phyloP scores from a whole-genome alignment of 192 early-diverging fungal species.

The Backusella parvicylindrica region DNA sequence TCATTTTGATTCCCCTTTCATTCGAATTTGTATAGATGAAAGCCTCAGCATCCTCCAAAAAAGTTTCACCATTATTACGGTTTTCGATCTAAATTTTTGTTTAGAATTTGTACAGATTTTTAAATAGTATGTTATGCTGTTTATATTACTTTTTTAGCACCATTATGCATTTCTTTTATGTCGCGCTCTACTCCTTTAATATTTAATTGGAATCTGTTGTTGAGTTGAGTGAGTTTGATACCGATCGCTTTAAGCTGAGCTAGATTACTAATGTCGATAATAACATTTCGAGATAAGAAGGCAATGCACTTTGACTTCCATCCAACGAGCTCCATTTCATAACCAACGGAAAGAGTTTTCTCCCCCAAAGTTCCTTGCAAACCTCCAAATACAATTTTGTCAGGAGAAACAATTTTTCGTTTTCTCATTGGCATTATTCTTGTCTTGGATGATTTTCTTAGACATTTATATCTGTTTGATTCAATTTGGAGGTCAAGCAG shows the following conservation, averaged over 20 bases:
- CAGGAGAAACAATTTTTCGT: no score
- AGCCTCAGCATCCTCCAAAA: not conserved
- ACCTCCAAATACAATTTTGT: no score
- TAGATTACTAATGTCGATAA: no score
- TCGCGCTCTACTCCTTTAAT: not conserved
- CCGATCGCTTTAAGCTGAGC: no score
- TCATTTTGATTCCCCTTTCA: not conserved
- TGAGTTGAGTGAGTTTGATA: no score
- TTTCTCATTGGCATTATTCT: no score
- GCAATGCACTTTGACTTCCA: no score
- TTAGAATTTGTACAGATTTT: not conserved
- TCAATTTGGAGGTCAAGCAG: not conserved
- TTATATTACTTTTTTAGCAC: not conserved
- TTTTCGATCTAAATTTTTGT: not conserved
- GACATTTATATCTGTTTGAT: not conserved
- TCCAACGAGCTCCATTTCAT: no score
- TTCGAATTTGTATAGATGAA: not conserved
- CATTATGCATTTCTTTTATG: not conserved
- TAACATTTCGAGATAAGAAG: no score
- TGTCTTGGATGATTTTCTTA: not conserved
- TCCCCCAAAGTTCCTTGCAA: no score
- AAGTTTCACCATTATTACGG: not conserved
- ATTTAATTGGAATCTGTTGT: no score
- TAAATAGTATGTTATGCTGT: not conserved
- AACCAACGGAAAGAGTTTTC: no score